These are phyloP conservation scores for Torulaspora franciscae DNA, from an alignment of 805 yeast species.

Conservation along the genomic window DNA sequence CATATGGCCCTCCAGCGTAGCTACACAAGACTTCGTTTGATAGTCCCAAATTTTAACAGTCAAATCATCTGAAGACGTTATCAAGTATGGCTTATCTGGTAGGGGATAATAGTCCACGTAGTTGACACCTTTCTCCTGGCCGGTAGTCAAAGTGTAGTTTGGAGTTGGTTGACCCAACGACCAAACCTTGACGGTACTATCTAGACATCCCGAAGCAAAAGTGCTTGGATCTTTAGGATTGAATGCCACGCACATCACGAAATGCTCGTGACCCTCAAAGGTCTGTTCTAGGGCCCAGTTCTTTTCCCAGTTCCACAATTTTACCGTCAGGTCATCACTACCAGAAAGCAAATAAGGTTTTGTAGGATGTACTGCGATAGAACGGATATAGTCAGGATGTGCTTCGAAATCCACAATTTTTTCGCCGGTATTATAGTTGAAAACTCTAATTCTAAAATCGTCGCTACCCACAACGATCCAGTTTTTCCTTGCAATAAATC, in stretches of 20 bases:
- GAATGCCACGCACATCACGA: conserved; percentile 88
- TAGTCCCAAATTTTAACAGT: conserved; percentile 93
- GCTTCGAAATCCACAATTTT: conserved; percentile 94
- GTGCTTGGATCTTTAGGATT: conserved; percentile 97
- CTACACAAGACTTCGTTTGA: conserved; percentile 93
- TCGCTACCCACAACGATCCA: conserved; percentile 97
- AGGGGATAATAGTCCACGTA: conserved; percentile 96
- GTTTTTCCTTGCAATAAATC: conserved; percentile 90
- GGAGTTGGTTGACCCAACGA: conserved; percentile 81
- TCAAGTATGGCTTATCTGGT: conserved; percentile 92
- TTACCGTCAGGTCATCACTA: conserved; percentile 86
- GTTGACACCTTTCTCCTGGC: conserved; percentile 90
- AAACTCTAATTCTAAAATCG: conserved; percentile 90
- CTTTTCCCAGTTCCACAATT: conserved; percentile 97
- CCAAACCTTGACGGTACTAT: conserved; percentile 96
- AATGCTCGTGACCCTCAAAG: conserved; percentile 94
- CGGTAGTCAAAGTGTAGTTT: conserved; percentile 87
- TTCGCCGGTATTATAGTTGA: conserved; percentile 93
- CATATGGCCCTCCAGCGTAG: conserved; percentile 89
- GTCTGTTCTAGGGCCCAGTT: conserved; percentile 86
- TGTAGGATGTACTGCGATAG: conserved; percentile 89
- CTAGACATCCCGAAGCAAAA: conserved; percentile 95
- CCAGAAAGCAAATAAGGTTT: conserved; percentile 85
- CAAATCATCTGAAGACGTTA: conserved; percentile 86
- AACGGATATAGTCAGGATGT: conserved; percentile 94